These are phyloP conservation scores for Sonneratia caseolaris DNA, from an alignment of 345 rosid genomes.

Conservation along the genomic window DNA sequence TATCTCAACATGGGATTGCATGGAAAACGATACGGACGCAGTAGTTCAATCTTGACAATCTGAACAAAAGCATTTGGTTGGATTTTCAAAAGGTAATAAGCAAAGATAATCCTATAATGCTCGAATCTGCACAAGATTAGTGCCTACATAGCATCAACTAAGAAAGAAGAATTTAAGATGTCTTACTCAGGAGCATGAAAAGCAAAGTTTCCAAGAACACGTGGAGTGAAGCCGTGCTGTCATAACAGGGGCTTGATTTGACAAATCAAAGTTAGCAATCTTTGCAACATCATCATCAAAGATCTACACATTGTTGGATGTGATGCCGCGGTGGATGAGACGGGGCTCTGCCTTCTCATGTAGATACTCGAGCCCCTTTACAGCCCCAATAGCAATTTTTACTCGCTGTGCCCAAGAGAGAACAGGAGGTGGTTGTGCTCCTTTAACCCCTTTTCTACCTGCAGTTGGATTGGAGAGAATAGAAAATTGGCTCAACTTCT, in stretches of 20 bases:
- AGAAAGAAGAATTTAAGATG: neutral
- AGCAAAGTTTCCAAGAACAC: constrained; percentile 93
- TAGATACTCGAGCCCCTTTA: constrained; percentile 88
- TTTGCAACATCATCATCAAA: constrained; percentile 80
- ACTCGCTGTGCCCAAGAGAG: constrained; percentile 90
- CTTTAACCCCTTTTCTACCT: constrained; percentile 67
- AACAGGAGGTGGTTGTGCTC: constrained; percentile 72
- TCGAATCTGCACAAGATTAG: neutral
- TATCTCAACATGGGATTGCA: neutral
- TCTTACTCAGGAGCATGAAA: constrained; percentile 98
- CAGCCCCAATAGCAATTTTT: constrained; percentile 85
- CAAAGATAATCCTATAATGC: no score
- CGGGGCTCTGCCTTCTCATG: constrained; percentile 77
- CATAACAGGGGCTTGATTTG: constrained; percentile 87
- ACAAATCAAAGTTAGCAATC: constrained; percentile 87
- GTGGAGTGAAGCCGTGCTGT: constrained; percentile 91
- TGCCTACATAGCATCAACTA: neutral
- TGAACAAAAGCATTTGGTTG: neutral
- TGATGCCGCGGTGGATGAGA: constrained; percentile 75
- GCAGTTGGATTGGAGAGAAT: neutral
- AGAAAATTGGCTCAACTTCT: neutral
- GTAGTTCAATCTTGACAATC: no score
- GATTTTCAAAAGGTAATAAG: no score
- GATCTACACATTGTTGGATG: constrained; percentile 77
- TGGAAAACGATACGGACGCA: neutral